A percentile compares a stretch with the other conserved stretches of the same genome.
These are phyloP conservation scores for Fragaria nilgerrensis DNA, from an alignment of 306 rosid species.

Conservation along the genomic window DNA sequence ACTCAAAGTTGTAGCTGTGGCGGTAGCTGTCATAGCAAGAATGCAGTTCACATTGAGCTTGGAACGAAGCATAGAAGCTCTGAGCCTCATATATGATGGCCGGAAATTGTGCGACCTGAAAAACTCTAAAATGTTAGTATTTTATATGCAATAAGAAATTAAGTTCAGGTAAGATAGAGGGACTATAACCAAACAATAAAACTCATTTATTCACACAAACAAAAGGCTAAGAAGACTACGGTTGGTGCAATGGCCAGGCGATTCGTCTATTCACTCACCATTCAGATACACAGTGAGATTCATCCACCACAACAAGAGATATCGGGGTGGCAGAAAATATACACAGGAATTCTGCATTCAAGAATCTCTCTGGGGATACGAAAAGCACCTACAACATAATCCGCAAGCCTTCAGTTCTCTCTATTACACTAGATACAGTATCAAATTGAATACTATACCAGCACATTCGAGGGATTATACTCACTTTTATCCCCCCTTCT, in stretches of 20 bases:
- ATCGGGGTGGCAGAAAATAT: conserved; percentile 46
- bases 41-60: conserved; percentile 62
- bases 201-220: conserved; percentile 12
- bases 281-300: conserved; percentile 93
- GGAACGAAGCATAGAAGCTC: conserved; percentile 70
- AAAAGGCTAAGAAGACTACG: conserved; percentile 5
- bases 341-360: conserved; percentile 72
- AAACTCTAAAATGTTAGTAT: conserved; percentile 10
- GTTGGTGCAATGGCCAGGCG: conserved; percentile 11
- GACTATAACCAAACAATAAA: conserved; percentile 8
- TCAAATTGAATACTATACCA: not conserved
- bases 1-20: conserved; percentile 75
- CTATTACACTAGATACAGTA: not conserved
- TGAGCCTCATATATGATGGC: conserved; percentile 88
- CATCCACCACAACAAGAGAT: conserved; percentile 88
- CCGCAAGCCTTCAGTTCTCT: conserved; percentile 9
- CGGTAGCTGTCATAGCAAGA: conserved; percentile 98
- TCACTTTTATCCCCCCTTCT: conserved; percentile 70
- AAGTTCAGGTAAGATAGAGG: conserved; percentile 24
- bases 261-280: conserved; percentile 60
- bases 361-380: conserved; percentile 91
- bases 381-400: conserved; percentile 66
- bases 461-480: conserved; percentile 1
- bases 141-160: not conserved
- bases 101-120: conserved; percentile 94